Evolutionary conservation across 108 stramenopile genomes (phyloP).

Genomic region (Cyclotella choctawhatcheeana): DNA sequence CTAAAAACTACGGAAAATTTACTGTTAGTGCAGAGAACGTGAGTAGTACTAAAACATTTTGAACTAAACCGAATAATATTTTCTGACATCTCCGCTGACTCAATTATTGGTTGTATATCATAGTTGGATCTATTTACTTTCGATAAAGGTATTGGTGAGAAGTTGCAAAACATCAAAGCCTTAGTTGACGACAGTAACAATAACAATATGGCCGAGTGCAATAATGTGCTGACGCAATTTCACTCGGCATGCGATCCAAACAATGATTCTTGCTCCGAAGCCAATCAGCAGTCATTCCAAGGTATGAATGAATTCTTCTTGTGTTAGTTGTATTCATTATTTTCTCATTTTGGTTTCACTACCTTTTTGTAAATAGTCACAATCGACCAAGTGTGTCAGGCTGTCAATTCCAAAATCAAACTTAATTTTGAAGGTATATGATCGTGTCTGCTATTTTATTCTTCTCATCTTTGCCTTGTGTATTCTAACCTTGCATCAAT

Average conservation of each 20-base stretch:
- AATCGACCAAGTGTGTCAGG: background rate
- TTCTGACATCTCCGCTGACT: too few relatives aligned
- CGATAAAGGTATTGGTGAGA: background rate
- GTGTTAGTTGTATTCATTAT: too few relatives aligned
- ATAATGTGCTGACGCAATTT: background rate
- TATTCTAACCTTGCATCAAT: too few relatives aligned
- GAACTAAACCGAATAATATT: too few relatives aligned
- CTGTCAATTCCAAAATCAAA: background rate
- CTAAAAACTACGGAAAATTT: background rate
- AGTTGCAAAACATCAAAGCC: background rate
- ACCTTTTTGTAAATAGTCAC: too few relatives aligned
- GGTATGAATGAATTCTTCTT: too few relatives aligned
- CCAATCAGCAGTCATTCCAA: background rate
- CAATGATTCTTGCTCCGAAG: background rate
- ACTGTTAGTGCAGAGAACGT: background rate
- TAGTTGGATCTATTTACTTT: background rate
- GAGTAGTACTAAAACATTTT: too few relatives aligned
- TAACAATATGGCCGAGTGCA: background rate
- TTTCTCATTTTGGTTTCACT: too few relatives aligned
- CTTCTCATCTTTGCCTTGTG: too few relatives aligned
- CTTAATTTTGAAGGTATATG: background rate
- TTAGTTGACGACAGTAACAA: background rate
- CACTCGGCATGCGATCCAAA: slow-evolving; percentile 1
- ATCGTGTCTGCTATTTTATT: too few relatives aligned
- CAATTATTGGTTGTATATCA: too few relatives aligned